Percentiles rank a stretch among this genome's conserved stretches.
Conservation (phyloP, 495 filamentous ascomycete genomes). For the Cladorrhinum samala region DNA sequence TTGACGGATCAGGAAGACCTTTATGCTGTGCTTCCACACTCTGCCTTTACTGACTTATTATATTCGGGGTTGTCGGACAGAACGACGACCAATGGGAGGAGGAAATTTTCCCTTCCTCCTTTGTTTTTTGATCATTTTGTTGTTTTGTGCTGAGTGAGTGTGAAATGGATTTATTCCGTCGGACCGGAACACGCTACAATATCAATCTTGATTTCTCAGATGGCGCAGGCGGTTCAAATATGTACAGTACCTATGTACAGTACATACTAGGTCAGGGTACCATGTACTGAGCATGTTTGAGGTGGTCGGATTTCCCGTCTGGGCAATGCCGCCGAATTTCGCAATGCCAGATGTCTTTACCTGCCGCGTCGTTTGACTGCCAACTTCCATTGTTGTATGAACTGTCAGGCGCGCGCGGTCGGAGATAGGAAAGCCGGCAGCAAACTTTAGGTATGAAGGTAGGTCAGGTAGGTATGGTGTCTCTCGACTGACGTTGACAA, state of each 20-base stretch:
- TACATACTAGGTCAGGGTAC: constrained; percentile 1
- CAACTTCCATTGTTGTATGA: not conserved
- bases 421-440: not conserved
- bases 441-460: not conserved
- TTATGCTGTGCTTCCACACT: constrained; percentile 2
- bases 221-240: constrained; percentile 3
- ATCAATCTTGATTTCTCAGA: too few relatives aligned
- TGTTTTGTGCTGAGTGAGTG: not conserved
- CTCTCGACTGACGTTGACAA: not conserved
- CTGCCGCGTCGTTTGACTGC: not conserved
- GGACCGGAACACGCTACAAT: too few relatives aligned
- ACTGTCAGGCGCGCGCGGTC: not conserved
- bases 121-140: not conserved
- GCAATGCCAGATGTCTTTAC: constrained; percentile 4
- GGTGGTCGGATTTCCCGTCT: constrained; percentile 19
- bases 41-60: not conserved
- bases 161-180: constrained; percentile 3
- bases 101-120: not conserved
- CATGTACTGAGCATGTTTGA: not conserved
- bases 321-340: constrained; percentile 20
- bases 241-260: not conserved
- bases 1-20: not conserved
- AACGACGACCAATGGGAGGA: not conserved
- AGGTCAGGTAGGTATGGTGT: not conserved
- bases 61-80: not conserved